These are phyloP conservation scores for Pichia cabralensis DNA, from an alignment of 805 yeast species.

Conservation along the genomic window DNA sequence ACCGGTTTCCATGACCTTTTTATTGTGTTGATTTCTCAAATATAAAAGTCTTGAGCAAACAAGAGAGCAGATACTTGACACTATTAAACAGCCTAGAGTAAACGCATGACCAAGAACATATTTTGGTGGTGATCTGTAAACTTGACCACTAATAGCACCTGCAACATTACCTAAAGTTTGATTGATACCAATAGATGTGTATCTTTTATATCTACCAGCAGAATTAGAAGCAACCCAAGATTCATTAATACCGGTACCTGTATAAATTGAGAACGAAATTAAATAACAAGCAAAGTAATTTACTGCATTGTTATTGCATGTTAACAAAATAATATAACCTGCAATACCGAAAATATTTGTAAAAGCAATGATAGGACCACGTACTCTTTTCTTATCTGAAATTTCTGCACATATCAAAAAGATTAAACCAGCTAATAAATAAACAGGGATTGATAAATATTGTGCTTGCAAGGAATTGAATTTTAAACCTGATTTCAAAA, in stretches of 20 bases:
- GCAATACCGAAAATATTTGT: constrained; percentile 5
- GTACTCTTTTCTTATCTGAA: constrained; percentile 1
- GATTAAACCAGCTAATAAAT: constrained; percentile 2
- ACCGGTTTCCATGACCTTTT: constrained; percentile 3
- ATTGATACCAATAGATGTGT: constrained; percentile 32
- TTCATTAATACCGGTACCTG: constrained; percentile 27
- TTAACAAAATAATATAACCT: constrained; percentile 2
- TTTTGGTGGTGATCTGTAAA: constrained; percentile 29
- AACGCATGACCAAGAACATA: constrained; percentile 32
- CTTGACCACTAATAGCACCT: constrained; percentile 36
- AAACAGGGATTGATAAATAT: constrained; percentile 3
- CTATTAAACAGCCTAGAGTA: constrained; percentile 23
- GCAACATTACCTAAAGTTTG: constrained; percentile 36
- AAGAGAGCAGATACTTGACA: background rate
- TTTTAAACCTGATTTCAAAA: constrained; percentile 2
- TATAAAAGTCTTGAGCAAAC: constrained; percentile 1
- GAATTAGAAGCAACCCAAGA: constrained; percentile 36
- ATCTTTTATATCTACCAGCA: constrained; percentile 33
- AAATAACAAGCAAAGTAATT: constrained; percentile 6
- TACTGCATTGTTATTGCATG: constrained; percentile 1
- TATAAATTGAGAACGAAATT: constrained; percentile 22
- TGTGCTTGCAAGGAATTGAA: constrained; percentile 1
- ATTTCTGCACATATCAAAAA: constrained; percentile 2
- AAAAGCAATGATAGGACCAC: constrained; percentile 3
- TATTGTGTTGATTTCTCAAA: constrained; percentile 2